Conservation (phyloP, 345 rosid genomes). For the Eucalyptus pauciflora region DNA sequence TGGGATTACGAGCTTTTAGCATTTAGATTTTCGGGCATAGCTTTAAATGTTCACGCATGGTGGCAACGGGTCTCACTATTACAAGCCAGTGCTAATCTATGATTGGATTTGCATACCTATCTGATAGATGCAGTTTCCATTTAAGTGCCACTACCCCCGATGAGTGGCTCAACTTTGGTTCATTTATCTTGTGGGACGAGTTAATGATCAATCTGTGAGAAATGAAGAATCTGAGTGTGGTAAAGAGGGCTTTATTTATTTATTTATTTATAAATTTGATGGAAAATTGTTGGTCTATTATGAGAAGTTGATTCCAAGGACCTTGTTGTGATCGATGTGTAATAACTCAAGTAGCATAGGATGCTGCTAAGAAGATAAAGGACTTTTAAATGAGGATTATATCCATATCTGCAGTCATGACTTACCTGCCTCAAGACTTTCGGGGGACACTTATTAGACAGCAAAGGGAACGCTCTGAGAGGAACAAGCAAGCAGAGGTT, state of each 20-base stretch:
- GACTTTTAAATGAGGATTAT: background rate
- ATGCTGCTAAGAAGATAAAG: background rate
- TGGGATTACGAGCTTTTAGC: background rate
- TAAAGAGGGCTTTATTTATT: background rate
- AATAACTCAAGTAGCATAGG: background rate
- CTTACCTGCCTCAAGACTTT: slow-evolving; percentile 99
- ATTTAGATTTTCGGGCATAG: background rate
- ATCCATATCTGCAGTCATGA: slow-evolving; percentile 64
- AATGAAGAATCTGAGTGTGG: background rate
- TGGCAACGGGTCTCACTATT: background rate
- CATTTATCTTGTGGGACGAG: background rate
- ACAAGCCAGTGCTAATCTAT: background rate
- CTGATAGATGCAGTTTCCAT: background rate
- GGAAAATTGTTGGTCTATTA: background rate
- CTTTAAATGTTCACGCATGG: background rate
- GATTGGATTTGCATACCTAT: background rate
- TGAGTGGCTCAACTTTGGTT: background rate
- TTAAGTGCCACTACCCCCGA: background rate
- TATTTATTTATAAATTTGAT: background rate
- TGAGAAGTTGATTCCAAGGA: background rate
- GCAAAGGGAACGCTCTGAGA: slow-evolving; percentile 95
- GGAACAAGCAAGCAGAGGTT: slow-evolving; percentile 93
- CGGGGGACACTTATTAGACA: slow-evolving; percentile 81
- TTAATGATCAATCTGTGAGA: background rate
- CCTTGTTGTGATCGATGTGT: background rate